phyloP scores from a whole-genome alignment of 1,139 yeast genomes.

The Pichia sorboxylosa region DNA sequence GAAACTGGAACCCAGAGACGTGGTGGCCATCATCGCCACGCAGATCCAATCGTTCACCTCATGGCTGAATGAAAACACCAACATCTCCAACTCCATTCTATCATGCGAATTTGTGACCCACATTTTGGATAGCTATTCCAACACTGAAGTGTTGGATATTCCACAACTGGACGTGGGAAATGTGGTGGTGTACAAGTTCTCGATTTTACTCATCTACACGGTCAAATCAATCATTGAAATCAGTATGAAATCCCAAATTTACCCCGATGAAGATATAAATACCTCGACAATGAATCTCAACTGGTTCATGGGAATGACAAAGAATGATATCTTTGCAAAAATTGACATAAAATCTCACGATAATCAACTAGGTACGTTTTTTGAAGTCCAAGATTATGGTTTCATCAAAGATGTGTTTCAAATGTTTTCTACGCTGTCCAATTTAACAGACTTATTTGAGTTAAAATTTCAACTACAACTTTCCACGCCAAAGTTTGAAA shows the following conservation, averaged over 20 bases:
- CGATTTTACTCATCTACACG: conserved; percentile 39
- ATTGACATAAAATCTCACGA: conserved; percentile 5
- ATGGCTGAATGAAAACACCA: conserved; percentile 11
- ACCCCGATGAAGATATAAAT: conserved; percentile 68
- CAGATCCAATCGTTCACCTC: conserved; percentile 9
- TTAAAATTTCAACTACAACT: conserved; percentile 8
- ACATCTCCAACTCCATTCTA: conserved; percentile 9
- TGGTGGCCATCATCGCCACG: conserved; percentile 35
- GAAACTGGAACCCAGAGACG: conserved; percentile 27
- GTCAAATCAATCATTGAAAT: conserved; percentile 37
- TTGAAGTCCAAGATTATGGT: conserved; percentile 1
- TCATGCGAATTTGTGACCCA: conserved; percentile 9
- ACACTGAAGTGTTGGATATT: neutral
- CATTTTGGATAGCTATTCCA: conserved; percentile 3
- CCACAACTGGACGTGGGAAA: neutral
- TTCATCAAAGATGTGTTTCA: conserved; percentile 8
- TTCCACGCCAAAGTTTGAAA: too few species aligned
- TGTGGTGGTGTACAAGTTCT: conserved; percentile 22
- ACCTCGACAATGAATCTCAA: conserved; percentile 46
- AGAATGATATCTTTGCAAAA: conserved; percentile 6
- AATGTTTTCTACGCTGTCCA: conserved; percentile 4
- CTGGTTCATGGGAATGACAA: conserved; percentile 11
- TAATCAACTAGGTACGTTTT: neutral
- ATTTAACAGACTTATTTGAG: conserved; percentile 3
- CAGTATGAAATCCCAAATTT: conserved; percentile 46